Base-by-base conservation (phyloP, 2,329 filamentous ascomycete genomes). In the Endocalyx cinctus region DNA sequence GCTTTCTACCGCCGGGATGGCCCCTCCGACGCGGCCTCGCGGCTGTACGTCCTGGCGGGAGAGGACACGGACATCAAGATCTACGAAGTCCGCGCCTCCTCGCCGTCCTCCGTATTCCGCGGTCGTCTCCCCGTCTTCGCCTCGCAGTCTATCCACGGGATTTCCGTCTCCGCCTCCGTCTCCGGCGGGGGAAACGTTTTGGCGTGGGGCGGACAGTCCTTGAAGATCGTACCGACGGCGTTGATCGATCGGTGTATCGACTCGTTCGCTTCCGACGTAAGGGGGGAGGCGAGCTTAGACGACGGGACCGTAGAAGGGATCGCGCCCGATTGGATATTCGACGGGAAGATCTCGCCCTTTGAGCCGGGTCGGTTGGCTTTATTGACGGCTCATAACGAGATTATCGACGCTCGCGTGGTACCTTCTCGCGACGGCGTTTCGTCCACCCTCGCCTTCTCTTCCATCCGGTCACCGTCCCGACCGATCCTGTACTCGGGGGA, bases 401-500 rank as follows among this genome's bases (percentile, higher is more conserved):
- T 94, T 5, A 58, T 86, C 6, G 67, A 68, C 18, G 56, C 84
- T 14, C 48, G 43, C 8, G 40, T 56, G 5, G 46, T 60, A n/a
- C 52, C 17, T 37, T 51, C 6, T 48, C 51, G 14, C 42, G 35
- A 10, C 35, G 11, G 37, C 39, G 17, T 35, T 25, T 8, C 31
- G 32, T 3, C 20, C 8, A 23, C 31, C 1, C 54, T 70, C 11
- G 40, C 64, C 2, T 62, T 81, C 11, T 69, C 70, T 5, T 63
- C 66, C 2, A 52, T 78, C 3, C 65, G 71, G 10, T 77, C 79
- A 5, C 80, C 81, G 12, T 84, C 89, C 6, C 76, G 85, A 27
- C 90, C 88, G 2, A 88, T 94, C 34, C 70, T 98, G 6, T 98
- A 94, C 59, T 86, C 87, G 12, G 90, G 88, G 5, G 77, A 85